These are phyloP conservation scores for Lanmaoa pseudosensibilis DNA, from an alignment of 768 basidiomycete genomes.

Conservation along the genomic window DNA sequence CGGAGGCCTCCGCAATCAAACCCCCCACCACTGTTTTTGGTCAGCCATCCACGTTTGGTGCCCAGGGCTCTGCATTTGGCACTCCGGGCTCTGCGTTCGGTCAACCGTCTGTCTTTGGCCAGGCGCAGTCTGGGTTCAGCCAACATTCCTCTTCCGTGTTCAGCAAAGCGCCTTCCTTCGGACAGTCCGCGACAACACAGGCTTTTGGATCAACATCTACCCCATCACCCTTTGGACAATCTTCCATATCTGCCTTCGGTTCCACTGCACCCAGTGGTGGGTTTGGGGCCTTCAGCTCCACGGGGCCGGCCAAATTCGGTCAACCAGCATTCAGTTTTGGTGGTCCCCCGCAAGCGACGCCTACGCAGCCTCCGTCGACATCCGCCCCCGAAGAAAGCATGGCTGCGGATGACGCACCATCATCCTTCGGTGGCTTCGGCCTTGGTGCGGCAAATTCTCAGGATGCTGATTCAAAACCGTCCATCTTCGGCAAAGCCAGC, in stretches of 20 bases:
- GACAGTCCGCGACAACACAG: constrained; percentile 10
- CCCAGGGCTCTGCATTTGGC: constrained; percentile 22
- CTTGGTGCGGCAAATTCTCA: constrained; percentile 28
- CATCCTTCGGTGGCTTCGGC: constrained; percentile 34
- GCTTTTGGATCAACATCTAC: constrained; percentile 16
- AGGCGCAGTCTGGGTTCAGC: constrained; percentile 13
- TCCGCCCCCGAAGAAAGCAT: constrained; percentile 32
- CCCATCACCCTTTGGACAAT: constrained; percentile 23
- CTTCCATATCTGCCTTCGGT: constrained; percentile 21
- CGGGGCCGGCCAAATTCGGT: constrained; percentile 35
- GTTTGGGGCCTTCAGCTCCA: constrained; percentile 36
- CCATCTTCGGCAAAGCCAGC: constrained; percentile 35
- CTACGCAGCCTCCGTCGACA: not conserved
- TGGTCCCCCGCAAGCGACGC: constrained; percentile 6
- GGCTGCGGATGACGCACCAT: constrained; percentile 32
- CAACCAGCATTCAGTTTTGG: constrained; percentile 27
- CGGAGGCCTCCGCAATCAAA: constrained; percentile 30
- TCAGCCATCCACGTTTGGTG: constrained; percentile 30
- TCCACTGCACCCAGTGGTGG: constrained; percentile 22
- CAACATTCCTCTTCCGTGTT: constrained; percentile 27
- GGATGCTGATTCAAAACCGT: constrained; percentile 26
- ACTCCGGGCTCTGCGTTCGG: constrained; percentile 30
- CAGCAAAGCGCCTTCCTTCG: constrained; percentile 25
- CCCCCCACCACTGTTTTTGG: constrained; percentile 37
- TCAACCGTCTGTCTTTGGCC: constrained; percentile 28